Evolutionary conservation across 2,329 filamentous ascomycete species (phyloP), one percentile per base, ranked within the genome.

Genomic region (Alternaria panax): DNA sequence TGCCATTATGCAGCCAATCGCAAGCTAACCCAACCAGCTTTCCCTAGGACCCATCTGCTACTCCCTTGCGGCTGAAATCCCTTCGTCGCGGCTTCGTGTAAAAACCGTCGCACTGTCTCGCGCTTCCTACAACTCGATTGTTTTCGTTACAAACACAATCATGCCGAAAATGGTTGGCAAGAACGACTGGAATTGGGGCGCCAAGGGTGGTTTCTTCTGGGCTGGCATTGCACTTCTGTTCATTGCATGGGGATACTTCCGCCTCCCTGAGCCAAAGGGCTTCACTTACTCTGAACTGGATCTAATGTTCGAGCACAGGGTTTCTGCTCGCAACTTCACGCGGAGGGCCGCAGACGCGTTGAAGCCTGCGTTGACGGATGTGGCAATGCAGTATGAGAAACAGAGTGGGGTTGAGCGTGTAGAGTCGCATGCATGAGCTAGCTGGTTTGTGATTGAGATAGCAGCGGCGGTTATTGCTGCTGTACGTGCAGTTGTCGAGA

Each of bases 101-200:
- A 96, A 96, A 83, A 96, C 92, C 0, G 90, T 96, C 42, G 92
- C 93, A 1, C 85, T 96, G 3, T 92, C 90, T 2, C 89, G 92
- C 18, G 66, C 64, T 40, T 66, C 63, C 28, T 70, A 69, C 58
- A 69, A 70, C 57, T 67, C 60, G 11, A 67, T 68, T 27, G 65
- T 66, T 1, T 69, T 70, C 41, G 51, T 67, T 28, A 69, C 63
- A n/a, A 69, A 68, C 41, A 65, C 60, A 4, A 63, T 69, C 25
- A 69, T 68, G 65, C 68, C 68, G 3, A 68, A 69, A 52, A 70
- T 70, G 68, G 59, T 70, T 9, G 65, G 66, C 38, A 63, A 62
- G 32, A 68, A 68, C 25, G 68, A 66, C 24, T 69, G 68, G 66
- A 68, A 70, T 30, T 70, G 68, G 68, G 65, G 67, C 14, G 67